Conservation (phyloP, 441 rosid genomes). For the Daphne laureola region DNA sequence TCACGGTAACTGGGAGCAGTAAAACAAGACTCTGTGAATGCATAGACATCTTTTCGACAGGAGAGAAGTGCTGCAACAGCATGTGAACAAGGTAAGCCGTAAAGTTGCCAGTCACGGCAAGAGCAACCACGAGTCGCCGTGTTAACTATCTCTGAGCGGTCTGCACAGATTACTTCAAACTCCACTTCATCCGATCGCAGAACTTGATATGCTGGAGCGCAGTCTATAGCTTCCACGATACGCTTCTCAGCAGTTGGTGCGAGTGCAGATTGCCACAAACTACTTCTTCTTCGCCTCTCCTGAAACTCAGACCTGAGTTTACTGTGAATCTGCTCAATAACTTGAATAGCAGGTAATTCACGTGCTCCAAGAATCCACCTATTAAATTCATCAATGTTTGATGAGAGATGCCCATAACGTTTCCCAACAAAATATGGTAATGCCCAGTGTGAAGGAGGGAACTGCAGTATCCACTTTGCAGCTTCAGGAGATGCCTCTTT, state of each 20-base stretch:
- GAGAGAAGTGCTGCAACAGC: conserved; percentile 49
- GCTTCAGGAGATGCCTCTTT: conserved; percentile 44
- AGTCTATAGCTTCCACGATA: conserved; percentile 33
- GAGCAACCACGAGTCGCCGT: conserved; percentile 41
- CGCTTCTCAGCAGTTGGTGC: conserved; percentile 42
- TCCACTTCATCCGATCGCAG: conserved; percentile 59
- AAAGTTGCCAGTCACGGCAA: conserved; percentile 52
- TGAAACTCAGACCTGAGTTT: conserved; percentile 39
- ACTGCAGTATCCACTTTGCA: conserved; percentile 41
- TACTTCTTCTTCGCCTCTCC: conserved; percentile 32
- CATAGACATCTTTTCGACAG: conserved; percentile 33
- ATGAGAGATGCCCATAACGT: conserved; percentile 39
- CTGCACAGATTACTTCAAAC: conserved; percentile 43
- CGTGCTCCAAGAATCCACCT: conserved; percentile 47
- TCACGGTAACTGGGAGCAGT: conserved; percentile 37
- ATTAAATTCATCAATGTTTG: conserved; percentile 43
- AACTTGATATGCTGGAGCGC: conserved; percentile 34
- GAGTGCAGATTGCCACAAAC: conserved; percentile 38
- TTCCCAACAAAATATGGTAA: conserved; percentile 36
- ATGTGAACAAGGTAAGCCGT: conserved; percentile 58
- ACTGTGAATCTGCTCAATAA: conserved; percentile 38
- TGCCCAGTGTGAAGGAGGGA: conserved; percentile 42
- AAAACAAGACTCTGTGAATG: conserved; percentile 40
- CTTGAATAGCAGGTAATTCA: conserved; percentile 48
- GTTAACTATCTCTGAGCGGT: conserved; percentile 47